phyloP scores from a whole-genome alignment of 2,329 filamentous ascomycete species.

The Dothidotthia symphoricarpi region DNA sequence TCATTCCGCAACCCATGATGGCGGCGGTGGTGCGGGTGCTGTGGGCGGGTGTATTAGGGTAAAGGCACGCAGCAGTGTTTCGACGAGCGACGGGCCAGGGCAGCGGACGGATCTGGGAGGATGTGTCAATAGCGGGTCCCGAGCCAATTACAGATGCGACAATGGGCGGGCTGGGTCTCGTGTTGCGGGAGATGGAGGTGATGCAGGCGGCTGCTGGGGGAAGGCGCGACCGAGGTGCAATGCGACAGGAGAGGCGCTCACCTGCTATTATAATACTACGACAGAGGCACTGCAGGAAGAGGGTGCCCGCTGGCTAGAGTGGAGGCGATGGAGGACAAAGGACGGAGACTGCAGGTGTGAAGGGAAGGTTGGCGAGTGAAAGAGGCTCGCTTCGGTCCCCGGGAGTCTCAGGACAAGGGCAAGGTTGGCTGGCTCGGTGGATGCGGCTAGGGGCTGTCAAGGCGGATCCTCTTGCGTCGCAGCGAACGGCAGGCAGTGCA shows the following conservation, averaged over 20 bases:
- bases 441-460: constrained; percentile 19
- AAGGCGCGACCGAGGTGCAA: constrained; percentile 10
- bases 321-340: constrained; percentile 3
- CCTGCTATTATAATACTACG: constrained; percentile 26
- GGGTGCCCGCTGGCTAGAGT: constrained; percentile 4
- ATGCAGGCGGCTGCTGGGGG: constrained; percentile 10
- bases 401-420: too few relatives aligned
- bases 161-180: constrained; percentile 4
- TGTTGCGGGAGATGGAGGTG: too few relatives aligned
- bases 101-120: constrained; percentile 28
- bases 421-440: constrained; percentile 16
- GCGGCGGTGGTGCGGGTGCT: constrained; percentile 19
- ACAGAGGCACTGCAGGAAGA: constrained; percentile 7
- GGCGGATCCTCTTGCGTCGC: constrained; percentile 20
- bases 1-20: constrained; percentile 99
- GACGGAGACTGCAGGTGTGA: too few relatives aligned
- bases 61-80: constrained; percentile 25
- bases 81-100: constrained; percentile 37
- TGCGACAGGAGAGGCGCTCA: constrained; percentile 22
- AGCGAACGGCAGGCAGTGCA: constrained; percentile 24
- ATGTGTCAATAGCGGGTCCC: constrained; percentile 13
- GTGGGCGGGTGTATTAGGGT: constrained; percentile 29
- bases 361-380: constrained; percentile 32
- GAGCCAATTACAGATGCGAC: too few relatives aligned
- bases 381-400: constrained; percentile 31